Base-by-base conservation (phyloP, 2,329 filamentous ascomycete species). In the Sporothrix mexicana region DNA sequence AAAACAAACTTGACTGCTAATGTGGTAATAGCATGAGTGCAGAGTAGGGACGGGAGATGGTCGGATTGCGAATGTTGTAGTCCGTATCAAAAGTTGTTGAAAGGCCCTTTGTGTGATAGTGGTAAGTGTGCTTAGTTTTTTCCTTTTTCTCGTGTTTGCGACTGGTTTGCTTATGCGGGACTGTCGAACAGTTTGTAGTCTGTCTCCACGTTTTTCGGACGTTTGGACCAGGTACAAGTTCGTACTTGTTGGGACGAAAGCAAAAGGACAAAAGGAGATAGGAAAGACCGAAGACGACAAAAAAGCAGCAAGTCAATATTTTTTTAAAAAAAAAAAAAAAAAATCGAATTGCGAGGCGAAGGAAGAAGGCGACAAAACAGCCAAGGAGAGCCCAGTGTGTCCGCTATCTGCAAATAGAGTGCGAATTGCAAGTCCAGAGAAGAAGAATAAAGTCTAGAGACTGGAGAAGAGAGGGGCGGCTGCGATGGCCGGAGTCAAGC, bases 101-200 rank as follows among this genome's bases (percentile, higher is more conserved):
- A 17, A 45, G 68, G 53, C 23, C 59, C 53, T 59, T 47, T 53
- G 49, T 70, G 41, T 66, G 9, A 20, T 25, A 47, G 41, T 66
- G 68, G 25, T 49, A 49, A 51, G 30, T 69, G 53, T 69, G 53
- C 55, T 70, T 61, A 49, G 68, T 70, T 61, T 70, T 70, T 70
- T 49, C 20, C 30, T 69, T 57, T 59, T 59, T 25, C 36, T 59
- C 67, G 49, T 69, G 67, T 59, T 47, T 70, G 68, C 51, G 41
- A 59, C 68, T 30, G 41, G 49, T n/a, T 59, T 61, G 67, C 66
- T 69, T 69, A 69, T 69, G 67, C 67, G 49, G 45, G 25, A 20
- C 57, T 69, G 49, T 41, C 67, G 36, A 45, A 47, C 51, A 45
- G 23, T 23, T 10, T 10, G 6, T 23, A 2, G 51, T 55, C 15